Evolutionary conservation across 2,329 filamentous ascomycete genomes (phyloP), one percentile per base, ranked within the genome.

Genomic region (Trichoderma sp.): DNA sequence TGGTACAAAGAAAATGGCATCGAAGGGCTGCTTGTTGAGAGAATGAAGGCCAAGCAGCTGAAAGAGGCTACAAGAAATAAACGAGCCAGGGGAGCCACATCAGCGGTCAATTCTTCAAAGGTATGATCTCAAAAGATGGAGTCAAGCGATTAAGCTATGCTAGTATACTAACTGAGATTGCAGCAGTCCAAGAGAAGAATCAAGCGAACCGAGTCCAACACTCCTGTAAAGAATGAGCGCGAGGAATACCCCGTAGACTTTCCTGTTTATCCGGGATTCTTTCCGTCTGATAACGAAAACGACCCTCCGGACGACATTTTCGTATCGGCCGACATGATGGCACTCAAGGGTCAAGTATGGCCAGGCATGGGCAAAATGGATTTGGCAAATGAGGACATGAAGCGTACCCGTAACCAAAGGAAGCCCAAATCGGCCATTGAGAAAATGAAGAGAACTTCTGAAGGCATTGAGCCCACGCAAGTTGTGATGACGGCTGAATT

Each of bases 321-420:
- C 18, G 59, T 68, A 2, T 70, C 68, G 34, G 68, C 72, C 34
- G 80, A 81, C 32, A 77, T 76, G 70, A 71, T 81, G 70, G 76
- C 78, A 13, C 83, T 94, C 65, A 94, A 94, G 77, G 91, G 91
- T 2, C 82, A 90, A n/a, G 82, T 88, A 58, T 93, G 89, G 84
- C 89, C 90, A 3, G 92, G 92, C 21, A 94, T 94, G 91, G 86
- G 87, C 65, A 84, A 93, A n/a, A 94, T 94, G 76, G 92, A 95
- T 77, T 89, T 92, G 65, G 92, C 92, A 5, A 91, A 90, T 5
- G 85, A 89, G 18, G 87, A 90, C 70, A 90, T 91, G 84, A 90
- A 88, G 73, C 86, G 89, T 56, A 92, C 88, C 80, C 85, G 92
- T 63, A 94, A 94, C 76, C 92, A 95, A 79, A 89, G 90, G 74